A percentile compares a stretch with the other conserved stretches of the same genome.
These are phyloP conservation scores for Boletus vermiculosoides DNA, from an alignment of 768 basidiomycete species.

Conservation along the genomic window DNA sequence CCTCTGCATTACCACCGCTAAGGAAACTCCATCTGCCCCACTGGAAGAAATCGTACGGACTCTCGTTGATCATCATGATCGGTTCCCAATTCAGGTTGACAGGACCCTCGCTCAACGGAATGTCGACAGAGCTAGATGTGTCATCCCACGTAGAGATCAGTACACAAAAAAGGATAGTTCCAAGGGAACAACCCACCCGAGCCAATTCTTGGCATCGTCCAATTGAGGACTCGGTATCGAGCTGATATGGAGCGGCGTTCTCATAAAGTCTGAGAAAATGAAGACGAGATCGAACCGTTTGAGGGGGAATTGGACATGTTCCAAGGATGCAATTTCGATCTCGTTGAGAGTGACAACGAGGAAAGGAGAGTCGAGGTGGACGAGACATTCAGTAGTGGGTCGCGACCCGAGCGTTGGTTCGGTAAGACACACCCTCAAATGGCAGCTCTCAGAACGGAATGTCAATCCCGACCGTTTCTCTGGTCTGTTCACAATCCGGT, in stretches of 20 bases:
- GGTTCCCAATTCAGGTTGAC: slow-evolving; percentile 98
- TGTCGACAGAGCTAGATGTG: slow-evolving; percentile 84
- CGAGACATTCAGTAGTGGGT: slow-evolving; percentile 95
- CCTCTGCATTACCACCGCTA: slow-evolving; percentile 65
- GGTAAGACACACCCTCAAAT: slow-evolving; percentile 95
- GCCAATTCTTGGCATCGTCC: slow-evolving; percentile 98
- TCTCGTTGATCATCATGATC: slow-evolving; percentile 99
- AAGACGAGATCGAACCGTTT: slow-evolving; percentile 98
- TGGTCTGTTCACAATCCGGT: slow-evolving; percentile 36
- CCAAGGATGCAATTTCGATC: slow-evolving; percentile 94
- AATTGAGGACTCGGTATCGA: slow-evolving; percentile 87
- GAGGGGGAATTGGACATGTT: slow-evolving; percentile 92
- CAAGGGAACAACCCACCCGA: slow-evolving; percentile 65
- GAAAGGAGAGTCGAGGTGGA: slow-evolving; percentile 95
- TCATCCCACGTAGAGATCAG: not conserved
- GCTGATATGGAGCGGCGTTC: slow-evolving; percentile 90
- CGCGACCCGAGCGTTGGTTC: slow-evolving; percentile 92
- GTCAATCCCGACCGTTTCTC: slow-evolving; percentile 77
- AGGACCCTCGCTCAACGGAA: slow-evolving; percentile 90
- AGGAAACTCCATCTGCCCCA: slow-evolving; percentile 96
- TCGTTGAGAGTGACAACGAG: too few relatives aligned
- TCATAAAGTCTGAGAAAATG: slow-evolving; percentile 94
- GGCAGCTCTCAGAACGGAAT: slow-evolving; percentile 96
- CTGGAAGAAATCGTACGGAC: slow-evolving; percentile 92
- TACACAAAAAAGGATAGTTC: not conserved